phyloP scores from a whole-genome alignment of 1,284 basidiomycete genomes.

The Coriolopsis trogii region DNA sequence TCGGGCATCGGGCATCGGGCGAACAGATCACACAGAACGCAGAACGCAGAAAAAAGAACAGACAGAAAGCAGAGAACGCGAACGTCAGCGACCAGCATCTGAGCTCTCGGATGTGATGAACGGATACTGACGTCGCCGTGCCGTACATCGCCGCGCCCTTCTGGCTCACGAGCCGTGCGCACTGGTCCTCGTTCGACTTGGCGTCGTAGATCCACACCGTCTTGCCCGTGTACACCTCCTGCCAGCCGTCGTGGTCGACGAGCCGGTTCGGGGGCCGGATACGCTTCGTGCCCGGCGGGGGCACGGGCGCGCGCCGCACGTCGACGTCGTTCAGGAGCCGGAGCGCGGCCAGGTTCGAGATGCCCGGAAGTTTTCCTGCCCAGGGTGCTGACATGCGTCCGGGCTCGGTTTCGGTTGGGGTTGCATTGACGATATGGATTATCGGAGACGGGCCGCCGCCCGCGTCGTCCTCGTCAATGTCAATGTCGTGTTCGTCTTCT shows the following conservation, averaged over 20 bases:
- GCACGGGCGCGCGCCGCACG: slow-evolving; percentile 52
- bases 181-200: slow-evolving; percentile 64
- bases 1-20: no score
- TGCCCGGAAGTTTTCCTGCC: slow-evolving; percentile 46
- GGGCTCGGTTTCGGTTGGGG: slow-evolving; percentile 39
- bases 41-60: neutral
- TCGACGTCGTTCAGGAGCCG: slow-evolving; percentile 74
- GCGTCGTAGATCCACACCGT: slow-evolving; percentile 76
- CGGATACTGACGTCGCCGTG: slow-evolving; percentile 66
- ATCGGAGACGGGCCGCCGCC: slow-evolving; percentile 36
- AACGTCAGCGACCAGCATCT: neutral
- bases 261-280: slow-evolving; percentile 55
- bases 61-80: neutral
- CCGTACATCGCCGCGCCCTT: slow-evolving; percentile 63
- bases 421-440: slow-evolving; percentile 56
- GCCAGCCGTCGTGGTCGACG: slow-evolving; percentile 64
- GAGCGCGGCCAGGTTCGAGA: slow-evolving; percentile 66
- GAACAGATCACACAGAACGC: neutral
- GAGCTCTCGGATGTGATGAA: slow-evolving; percentile 1
- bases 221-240: slow-evolving; percentile 73
- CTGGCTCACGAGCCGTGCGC: slow-evolving; percentile 62
- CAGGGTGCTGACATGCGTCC: no score
- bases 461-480: slow-evolving; percentile 18
- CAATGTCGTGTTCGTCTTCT: slow-evolving; percentile 40
- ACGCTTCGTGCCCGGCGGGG: slow-evolving; percentile 46